These are phyloP conservation scores for Carex kokanica DNA, from an alignment of 176 grass and related monocot genomes.

Conservation along the genomic window DNA sequence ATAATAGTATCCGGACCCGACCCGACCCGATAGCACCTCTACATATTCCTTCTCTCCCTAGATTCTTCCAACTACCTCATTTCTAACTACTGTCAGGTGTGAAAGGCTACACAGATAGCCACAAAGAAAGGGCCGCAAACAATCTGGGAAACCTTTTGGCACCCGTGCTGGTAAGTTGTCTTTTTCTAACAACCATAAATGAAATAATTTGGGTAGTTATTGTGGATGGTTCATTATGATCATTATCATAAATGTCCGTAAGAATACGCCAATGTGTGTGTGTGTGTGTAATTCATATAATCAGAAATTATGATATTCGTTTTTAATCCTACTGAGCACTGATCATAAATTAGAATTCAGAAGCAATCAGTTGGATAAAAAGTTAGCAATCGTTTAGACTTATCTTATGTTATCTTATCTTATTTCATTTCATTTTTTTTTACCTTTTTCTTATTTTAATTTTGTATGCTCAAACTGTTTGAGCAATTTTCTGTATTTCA, in stretches of 20 bases:
- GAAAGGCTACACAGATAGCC: background rate
- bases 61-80: background rate
- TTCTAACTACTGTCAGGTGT: background rate
- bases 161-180: conserved; percentile 30
- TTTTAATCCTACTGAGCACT: background rate
- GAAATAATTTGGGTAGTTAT: conserved; percentile 27
- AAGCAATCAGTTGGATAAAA: background rate
- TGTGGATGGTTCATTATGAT: conserved; percentile 1
- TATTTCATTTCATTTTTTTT: no score
- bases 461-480: no score
- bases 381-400: no score
- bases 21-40: no score
- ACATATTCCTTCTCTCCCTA: background rate
- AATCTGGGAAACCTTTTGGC: background rate
- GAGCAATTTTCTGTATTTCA: no score
- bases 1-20: no score
- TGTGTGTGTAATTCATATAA: background rate
- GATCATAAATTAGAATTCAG: background rate
- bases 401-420: no score
- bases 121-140: background rate
- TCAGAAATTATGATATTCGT: background rate
- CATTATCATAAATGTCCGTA: background rate
- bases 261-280: background rate
- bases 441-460: no score
- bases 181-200: conserved; percentile 26